Conservation (phyloP, 257 asterid genomes). For the Solanum virginianum region DNA sequence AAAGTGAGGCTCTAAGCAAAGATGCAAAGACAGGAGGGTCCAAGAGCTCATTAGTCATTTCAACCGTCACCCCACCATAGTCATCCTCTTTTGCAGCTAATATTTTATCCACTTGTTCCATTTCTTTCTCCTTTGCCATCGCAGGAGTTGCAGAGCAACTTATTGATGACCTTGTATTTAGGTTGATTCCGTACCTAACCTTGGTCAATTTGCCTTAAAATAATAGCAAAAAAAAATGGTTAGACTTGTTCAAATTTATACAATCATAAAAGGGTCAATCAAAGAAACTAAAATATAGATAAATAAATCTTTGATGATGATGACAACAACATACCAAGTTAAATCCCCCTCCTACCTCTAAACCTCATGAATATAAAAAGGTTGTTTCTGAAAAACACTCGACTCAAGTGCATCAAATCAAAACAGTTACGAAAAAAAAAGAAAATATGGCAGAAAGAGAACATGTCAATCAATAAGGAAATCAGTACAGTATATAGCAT, state of each 20-base stretch:
- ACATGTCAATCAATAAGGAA: neutral
- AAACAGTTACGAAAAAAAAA: neutral
- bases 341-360: neutral
- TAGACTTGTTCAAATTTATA: neutral
- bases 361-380: neutral
- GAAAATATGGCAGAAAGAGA: neutral
- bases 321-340: neutral
- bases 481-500: neutral
- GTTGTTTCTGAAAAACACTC: neutral
- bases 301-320: neutral
- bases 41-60: conserved; percentile 56
- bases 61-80: conserved; percentile 72
- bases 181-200: conserved; percentile 11
- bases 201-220: conserved; percentile 23
- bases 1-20: conserved; percentile 62
- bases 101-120: conserved; percentile 35
- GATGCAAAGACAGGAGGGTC: conserved; percentile 44
- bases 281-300: neutral
- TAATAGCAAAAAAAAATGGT: neutral
- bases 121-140: conserved; percentile 21
- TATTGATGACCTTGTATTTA: conserved; percentile 29
- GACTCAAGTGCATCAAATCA: neutral
- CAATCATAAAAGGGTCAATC: neutral
- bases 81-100: conserved; percentile 51
- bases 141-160: conserved; percentile 24